These are phyloP conservation scores for Austroboletus novae-zelandiae DNA, from an alignment of 1,284 basidiomycete genomes.

Conservation along the genomic window DNA sequence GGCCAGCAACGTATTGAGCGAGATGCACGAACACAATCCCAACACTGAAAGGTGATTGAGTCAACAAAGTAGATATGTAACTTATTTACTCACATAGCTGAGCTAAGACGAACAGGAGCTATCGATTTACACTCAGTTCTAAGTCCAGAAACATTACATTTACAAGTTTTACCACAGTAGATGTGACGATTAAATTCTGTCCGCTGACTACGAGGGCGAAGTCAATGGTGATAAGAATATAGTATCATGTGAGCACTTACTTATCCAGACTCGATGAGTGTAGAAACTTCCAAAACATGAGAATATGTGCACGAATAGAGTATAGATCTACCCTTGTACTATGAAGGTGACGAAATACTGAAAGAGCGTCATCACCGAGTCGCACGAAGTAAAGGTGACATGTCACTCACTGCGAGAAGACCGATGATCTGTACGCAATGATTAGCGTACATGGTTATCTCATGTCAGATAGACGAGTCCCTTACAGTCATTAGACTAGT, in stretches of 20 bases:
- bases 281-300: conserved; percentile 20
- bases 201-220: conserved; percentile 20
- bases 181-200: conserved; percentile 15
- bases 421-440: background rate
- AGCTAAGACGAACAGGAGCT: conserved; percentile 9
- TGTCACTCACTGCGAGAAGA: conserved; percentile 6
- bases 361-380: background rate
- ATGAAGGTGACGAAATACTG: conserved; percentile 17
- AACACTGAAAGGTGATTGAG: conserved; percentile 7
- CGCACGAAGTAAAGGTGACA: no score
- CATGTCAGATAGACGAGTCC: background rate
- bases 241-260: conserved; percentile 9
- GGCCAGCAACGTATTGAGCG: background rate
- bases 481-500: conserved; percentile 1
- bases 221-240: background rate
- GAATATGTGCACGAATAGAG: background rate
- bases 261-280: conserved; percentile 29
- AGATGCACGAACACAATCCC: conserved; percentile 17
- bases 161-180: conserved; percentile 14
- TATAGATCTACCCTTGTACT: conserved; percentile 14
- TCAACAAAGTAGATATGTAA: background rate
- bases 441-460: background rate
- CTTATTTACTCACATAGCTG: conserved; percentile 15
- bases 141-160: no score
- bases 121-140: background rate